Evolutionary conservation across 2,329 filamentous ascomycete genomes (phyloP).

Genomic region (Botrytis galanthina): DNA sequence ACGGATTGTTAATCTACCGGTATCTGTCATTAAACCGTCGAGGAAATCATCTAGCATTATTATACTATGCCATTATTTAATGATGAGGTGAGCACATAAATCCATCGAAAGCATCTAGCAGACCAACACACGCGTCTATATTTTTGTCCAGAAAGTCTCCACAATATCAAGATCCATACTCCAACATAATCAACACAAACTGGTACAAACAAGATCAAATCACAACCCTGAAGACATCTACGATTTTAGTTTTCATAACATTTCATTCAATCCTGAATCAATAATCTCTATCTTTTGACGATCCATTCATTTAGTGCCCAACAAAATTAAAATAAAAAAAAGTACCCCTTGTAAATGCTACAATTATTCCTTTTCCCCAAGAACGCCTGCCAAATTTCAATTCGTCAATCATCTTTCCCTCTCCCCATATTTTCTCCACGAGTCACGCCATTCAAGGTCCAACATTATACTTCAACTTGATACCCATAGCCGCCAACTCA

Average conservation of each 20-base stretch:
- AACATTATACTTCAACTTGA: slow-evolving; percentile 90
- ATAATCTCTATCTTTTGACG: not conserved
- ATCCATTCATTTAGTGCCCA: slow-evolving; percentile 3
- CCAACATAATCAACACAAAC: not conserved
- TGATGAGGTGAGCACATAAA: not conserved
- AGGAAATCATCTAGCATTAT: not conserved
- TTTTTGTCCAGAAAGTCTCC: not conserved
- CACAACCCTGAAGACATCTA: not conserved
- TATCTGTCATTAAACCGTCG: not conserved
- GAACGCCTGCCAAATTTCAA: slow-evolving; percentile 24
- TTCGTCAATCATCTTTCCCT: slow-evolving; percentile 4
- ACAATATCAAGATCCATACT: not conserved
- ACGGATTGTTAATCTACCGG: not conserved
- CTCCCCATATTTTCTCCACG: not conserved
- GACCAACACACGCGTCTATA: not conserved
- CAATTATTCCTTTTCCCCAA: slow-evolving; percentile 15
- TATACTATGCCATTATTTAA: not conserved
- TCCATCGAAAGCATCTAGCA: not conserved
- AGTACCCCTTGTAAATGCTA: slow-evolving; percentile 27
- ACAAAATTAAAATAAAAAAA: slow-evolving; percentile 3
- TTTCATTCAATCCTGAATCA: slow-evolving; percentile 1
- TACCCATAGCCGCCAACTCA: slow-evolving; percentile 93
- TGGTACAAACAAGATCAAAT: not conserved
- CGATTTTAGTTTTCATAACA: not conserved
- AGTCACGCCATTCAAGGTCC: slow-evolving; percentile 34